A percentile compares a stretch with the other conserved stretches of the same genome.
Evolutionary conservation across 495 filamentous ascomycete genomes (phyloP).

Genomic region (Penicillium lagena): DNA sequence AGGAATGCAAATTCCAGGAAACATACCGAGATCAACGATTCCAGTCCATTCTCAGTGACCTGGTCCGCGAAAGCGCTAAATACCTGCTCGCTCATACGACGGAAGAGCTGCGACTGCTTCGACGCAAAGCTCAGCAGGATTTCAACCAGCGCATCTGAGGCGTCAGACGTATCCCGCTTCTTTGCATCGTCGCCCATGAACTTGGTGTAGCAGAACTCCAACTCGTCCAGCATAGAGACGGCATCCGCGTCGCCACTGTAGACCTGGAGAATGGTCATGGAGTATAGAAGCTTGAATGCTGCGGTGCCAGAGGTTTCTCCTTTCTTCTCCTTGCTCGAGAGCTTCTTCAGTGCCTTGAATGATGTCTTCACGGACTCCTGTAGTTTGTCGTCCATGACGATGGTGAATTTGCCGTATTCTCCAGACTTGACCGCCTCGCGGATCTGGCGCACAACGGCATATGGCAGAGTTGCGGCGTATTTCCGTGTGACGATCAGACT

Average conservation of each 20-base stretch:
- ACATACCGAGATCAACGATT: constrained; percentile 57
- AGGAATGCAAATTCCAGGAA: neutral
- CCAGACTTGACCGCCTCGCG: constrained; percentile 35
- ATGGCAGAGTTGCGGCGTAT: constrained; percentile 42
- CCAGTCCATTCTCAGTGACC: constrained; percentile 64
- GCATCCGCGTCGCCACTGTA: constrained; percentile 85
- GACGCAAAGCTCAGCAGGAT: constrained; percentile 82
- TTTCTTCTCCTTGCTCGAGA: constrained; percentile 55
- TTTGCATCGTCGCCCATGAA: constrained; percentile 43
- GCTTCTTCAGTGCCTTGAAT: constrained; percentile 57
- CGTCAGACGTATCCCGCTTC: constrained; percentile 49
- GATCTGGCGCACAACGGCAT: constrained; percentile 46
- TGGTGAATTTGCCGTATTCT: constrained; percentile 42
- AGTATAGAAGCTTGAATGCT: constrained; percentile 75
- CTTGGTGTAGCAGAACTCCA: constrained; percentile 65
- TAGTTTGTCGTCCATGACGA: constrained; percentile 58
- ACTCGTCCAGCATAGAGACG: constrained; percentile 64
- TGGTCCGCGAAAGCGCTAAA: constrained; percentile 71
- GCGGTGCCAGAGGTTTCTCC: constrained; percentile 30
- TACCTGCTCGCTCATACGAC: constrained; percentile 79
- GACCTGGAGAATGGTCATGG: constrained; percentile 80
- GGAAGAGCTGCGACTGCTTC: constrained; percentile 75
- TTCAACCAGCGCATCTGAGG: constrained; percentile 73
- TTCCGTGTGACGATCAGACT: constrained; percentile 60
- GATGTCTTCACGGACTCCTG: constrained; percentile 53